Percentiles rank a stretch among this genome's conserved stretches.
These are phyloP conservation scores for Phaeotremella skinneri DNA, from an alignment of 768 basidiomycete species.

Conservation along the genomic window DNA sequence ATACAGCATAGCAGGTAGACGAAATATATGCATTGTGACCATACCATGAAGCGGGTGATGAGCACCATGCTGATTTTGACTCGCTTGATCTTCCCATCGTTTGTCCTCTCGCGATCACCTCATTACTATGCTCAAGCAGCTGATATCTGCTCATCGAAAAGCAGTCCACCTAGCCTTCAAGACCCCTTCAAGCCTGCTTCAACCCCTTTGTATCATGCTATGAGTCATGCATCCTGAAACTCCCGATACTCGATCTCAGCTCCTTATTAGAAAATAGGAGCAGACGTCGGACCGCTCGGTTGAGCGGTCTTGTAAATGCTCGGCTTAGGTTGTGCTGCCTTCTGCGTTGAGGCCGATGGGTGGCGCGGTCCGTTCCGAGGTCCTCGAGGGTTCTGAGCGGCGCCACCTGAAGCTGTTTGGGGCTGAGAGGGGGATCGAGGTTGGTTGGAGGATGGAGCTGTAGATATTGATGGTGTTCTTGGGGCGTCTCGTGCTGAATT, in stretches of 20 bases:
- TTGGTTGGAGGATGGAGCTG: background rate
- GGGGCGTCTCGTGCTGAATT: background rate
- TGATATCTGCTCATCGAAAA: no score
- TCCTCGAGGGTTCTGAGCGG: no score
- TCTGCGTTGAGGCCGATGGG: background rate
- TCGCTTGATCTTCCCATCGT: no score
- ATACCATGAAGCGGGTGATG: no score
- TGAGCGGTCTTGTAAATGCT: slow-evolving; percentile 12
- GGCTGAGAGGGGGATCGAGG: background rate
- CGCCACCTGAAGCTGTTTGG: no score
- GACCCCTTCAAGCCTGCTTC: background rate
- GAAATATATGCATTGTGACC: no score
- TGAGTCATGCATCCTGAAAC: no score
- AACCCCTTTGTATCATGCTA: background rate
- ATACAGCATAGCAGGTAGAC: no score
- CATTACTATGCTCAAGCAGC: no score
- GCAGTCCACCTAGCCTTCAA: no score
- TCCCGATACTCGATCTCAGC: background rate
- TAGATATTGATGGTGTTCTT: background rate
- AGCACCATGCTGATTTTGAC: no score
- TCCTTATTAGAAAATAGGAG: slow-evolving; percentile 3
- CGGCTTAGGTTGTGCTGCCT: slow-evolving; percentile 1
- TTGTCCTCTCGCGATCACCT: no score
- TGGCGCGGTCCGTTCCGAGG: background rate
- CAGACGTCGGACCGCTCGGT: slow-evolving; percentile 3